A percentile compares a stretch with the other conserved stretches of the same genome.
These are phyloP conservation scores for Coemansia aciculifera DNA, from an alignment of 192 early-diverging fungal species.

Conservation along the genomic window DNA sequence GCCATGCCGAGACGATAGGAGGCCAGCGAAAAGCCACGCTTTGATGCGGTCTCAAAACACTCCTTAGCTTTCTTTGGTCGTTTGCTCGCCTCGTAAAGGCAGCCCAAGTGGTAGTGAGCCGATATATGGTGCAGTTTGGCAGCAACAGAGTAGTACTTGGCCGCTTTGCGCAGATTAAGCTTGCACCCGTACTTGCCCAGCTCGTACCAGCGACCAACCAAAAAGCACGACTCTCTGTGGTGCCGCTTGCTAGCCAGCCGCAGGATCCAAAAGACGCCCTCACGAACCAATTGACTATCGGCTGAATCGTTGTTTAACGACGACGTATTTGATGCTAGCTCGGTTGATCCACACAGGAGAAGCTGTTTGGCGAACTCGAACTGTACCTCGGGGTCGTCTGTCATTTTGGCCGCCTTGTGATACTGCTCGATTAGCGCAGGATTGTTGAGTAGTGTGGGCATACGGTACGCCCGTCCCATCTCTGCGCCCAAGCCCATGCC, in stretches of 20 bases:
- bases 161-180: constrained; percentile 35
- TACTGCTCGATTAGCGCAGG: constrained; percentile 58
- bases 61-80: constrained; percentile 39
- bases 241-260: constrained; percentile 45
- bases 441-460: constrained; percentile 53
- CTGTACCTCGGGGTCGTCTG: constrained; percentile 69
- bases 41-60: constrained; percentile 45
- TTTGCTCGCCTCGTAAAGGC: constrained; percentile 29
- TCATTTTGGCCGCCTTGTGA: constrained; percentile 70
- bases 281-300: constrained; percentile 43
- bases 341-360: constrained; percentile 47
- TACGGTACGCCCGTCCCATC: constrained; percentile 47
- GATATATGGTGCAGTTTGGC: constrained; percentile 37
- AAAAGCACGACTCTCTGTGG: constrained; percentile 41
- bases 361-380: constrained; percentile 69
- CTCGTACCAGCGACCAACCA: constrained; percentile 54
- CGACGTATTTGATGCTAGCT: constrained; percentile 32
- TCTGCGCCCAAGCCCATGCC: constrained; percentile 40
- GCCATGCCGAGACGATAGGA: constrained; percentile 51
- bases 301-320: constrained; percentile 22
- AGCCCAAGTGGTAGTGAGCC: constrained; percentile 42
- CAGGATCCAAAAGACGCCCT: constrained; percentile 55
- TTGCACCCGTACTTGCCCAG: constrained; percentile 52
- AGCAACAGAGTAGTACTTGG: constrained; percentile 35
- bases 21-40: constrained; percentile 41